Conservation (phyloP, 441 rosid genomes). For the Syzygium malaccense region DNA sequence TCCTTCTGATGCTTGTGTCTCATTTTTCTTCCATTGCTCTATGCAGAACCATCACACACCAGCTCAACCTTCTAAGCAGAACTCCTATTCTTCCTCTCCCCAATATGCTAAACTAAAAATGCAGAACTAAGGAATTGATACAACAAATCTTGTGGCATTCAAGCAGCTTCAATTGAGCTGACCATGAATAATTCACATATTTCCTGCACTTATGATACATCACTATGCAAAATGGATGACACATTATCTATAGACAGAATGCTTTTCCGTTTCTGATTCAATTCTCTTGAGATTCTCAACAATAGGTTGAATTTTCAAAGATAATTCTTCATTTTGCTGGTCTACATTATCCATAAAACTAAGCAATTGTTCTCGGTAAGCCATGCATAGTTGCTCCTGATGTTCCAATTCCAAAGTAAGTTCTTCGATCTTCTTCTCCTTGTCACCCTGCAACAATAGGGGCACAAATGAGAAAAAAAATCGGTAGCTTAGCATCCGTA, state of each 20-base stretch:
- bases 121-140: not conserved
- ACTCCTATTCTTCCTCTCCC: not conserved
- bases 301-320: constrained; percentile 40
- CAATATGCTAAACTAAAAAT: not conserved
- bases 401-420: constrained; percentile 47
- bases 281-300: constrained; percentile 48
- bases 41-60: not conserved
- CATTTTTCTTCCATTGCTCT: not conserved
- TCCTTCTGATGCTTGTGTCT: not conserved
- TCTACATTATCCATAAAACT: constrained; percentile 52
- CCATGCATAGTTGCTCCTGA: constrained; percentile 45
- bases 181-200: not conserved
- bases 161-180: not conserved
- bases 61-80: not conserved
- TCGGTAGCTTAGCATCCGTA: not conserved
- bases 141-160: not conserved
- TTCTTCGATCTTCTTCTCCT: constrained; percentile 63
- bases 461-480: not conserved
- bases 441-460: constrained; percentile 42
- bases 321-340: constrained; percentile 55
- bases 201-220: not conserved
- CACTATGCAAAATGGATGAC: not conserved
- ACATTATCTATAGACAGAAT: constrained; percentile 18
- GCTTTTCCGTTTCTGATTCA: constrained; percentile 40
- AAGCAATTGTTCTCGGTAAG: constrained; percentile 45